Percentiles rank a stretch among this genome's conserved stretches.
These are phyloP conservation scores for Elsinoe perseae DNA, from an alignment of 2,329 filamentous ascomycete species.

Conservation along the genomic window DNA sequence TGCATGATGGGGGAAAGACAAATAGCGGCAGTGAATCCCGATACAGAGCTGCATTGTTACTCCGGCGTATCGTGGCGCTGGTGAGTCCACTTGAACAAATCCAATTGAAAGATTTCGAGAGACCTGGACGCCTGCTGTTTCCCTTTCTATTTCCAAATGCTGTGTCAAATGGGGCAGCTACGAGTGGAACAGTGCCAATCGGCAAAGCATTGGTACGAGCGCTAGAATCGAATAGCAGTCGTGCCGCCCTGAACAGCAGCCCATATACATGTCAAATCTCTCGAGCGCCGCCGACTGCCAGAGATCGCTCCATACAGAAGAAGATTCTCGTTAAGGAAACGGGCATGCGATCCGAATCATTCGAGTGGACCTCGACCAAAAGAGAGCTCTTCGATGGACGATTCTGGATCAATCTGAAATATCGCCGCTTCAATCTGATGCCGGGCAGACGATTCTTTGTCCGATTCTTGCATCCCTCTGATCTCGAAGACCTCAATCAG, in stretches of 20 bases:
- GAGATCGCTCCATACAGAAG: background rate
- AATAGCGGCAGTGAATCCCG: background rate
- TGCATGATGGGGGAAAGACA: slow-evolving; percentile 8
- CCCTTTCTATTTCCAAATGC: slow-evolving; percentile 22
- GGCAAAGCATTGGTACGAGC: slow-evolving; percentile 3
- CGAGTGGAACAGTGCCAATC: slow-evolving; percentile 17
- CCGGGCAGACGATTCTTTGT: slow-evolving; percentile 30
- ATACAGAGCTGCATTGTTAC: slow-evolving; percentile 34
- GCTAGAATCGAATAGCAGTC: background rate
- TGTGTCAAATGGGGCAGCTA: background rate
- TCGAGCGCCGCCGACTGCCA: slow-evolving; percentile 2
- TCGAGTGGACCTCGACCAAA: slow-evolving; percentile 15
- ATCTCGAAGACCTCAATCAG: slow-evolving; percentile 20
- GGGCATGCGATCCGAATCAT: background rate
- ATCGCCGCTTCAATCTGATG: slow-evolving; percentile 21
- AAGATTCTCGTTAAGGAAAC: background rate
- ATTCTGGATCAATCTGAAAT: slow-evolving; percentile 47
- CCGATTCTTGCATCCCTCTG: slow-evolving; percentile 33
- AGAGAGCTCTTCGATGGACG: slow-evolving; percentile 49
- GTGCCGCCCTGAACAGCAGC: background rate
- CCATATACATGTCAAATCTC: background rate
- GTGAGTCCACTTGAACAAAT: slow-evolving; percentile 42
- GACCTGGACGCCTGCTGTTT: slow-evolving; percentile 37
- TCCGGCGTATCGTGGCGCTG: slow-evolving; percentile 43
- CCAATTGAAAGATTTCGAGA: slow-evolving; percentile 37